These are phyloP conservation scores for Naegleria gruberi DNA, from an alignment of 208 protist genomes.

Conservation along the genomic window DNA sequence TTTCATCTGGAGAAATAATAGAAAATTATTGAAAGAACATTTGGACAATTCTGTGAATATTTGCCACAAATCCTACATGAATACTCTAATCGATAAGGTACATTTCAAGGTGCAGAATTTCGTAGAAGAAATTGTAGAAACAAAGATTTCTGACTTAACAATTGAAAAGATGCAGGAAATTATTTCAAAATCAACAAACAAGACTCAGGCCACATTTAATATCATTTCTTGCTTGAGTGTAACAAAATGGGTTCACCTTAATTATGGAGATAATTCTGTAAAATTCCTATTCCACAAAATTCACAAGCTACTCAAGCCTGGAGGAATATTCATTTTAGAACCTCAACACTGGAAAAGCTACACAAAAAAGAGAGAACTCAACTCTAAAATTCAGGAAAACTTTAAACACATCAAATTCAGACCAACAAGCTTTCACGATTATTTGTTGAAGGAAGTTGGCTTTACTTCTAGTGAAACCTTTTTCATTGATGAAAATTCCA, in stretches of 20 bases:
- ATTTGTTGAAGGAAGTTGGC: constrained; percentile 29
- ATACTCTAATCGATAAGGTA: not conserved
- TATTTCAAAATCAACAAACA: not conserved
- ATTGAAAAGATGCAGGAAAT: not conserved
- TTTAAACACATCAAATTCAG: constrained; percentile 22
- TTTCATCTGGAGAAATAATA: not conserved
- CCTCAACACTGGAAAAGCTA: constrained; percentile 47
- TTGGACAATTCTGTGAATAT: not conserved
- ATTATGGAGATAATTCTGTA: constrained; percentile 47
- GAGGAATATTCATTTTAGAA: constrained; percentile 44
- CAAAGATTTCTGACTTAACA: not conserved
- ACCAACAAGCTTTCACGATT: constrained; percentile 27
- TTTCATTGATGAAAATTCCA: not conserved
- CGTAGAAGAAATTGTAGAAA: not conserved
- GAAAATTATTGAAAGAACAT: not conserved
- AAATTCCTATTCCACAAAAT: constrained; percentile 39
- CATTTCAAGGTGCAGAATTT: not conserved
- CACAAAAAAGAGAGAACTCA: constrained; percentile 33
- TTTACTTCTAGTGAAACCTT: constrained; percentile 10
- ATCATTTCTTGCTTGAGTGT: constrained; percentile 40
- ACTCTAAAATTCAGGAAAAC: not conserved
- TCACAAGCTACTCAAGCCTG: constrained; percentile 31
- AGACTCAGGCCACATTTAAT: constrained; percentile 21
- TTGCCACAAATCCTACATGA: not conserved
- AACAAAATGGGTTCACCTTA: constrained; percentile 56